phyloP scores from a whole-genome alignment of 768 basidiomycete species.

The Termitomyces sp. region DNA sequence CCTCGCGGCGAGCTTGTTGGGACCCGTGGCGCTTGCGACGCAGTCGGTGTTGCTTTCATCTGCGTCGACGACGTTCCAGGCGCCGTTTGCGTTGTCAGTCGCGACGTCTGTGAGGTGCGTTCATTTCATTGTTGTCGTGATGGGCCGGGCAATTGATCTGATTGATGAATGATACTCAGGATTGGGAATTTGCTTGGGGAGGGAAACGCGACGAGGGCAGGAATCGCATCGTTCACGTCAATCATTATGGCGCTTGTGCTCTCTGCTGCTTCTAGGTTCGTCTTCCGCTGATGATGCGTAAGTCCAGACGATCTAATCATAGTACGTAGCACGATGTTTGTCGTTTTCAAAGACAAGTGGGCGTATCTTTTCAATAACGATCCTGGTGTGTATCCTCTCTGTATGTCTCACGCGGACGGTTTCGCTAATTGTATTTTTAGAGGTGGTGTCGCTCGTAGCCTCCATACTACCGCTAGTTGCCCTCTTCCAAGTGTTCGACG shows the following conservation, averaged over 20 bases:
- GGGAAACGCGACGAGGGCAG: constrained; percentile 66
- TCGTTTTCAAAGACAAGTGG: constrained; percentile 67
- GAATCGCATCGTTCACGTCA: constrained; percentile 57
- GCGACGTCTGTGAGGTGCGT: constrained; percentile 80
- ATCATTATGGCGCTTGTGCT: constrained; percentile 61
- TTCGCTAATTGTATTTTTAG: constrained; percentile 18
- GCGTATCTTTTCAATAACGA: constrained; percentile 71
- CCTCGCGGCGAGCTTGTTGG: constrained; percentile 54
- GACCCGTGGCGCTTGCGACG: constrained; percentile 76
- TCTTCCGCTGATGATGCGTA: neutral
- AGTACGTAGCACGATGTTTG: constrained; percentile 40
- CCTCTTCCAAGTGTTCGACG: constrained; percentile 85
- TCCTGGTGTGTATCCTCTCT: constrained; percentile 33
- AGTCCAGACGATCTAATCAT: neutral
- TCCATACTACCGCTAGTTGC: constrained; percentile 70
- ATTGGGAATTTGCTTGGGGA: constrained; percentile 90
- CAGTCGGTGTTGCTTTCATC: constrained; percentile 84
- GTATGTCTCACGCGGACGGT: neutral
- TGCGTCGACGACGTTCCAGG: constrained; percentile 73
- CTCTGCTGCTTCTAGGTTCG: constrained; percentile 58
- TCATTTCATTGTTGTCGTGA: neutral
- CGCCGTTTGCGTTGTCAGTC: constrained; percentile 76
- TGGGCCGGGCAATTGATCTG: neutral
- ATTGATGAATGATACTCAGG: constrained; percentile 26
- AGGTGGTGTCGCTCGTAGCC: constrained; percentile 57